Base-by-base conservation (phyloP, 2,329 filamentous ascomycete genomes). In the Aspergillus ochraceoroseus region DNA sequence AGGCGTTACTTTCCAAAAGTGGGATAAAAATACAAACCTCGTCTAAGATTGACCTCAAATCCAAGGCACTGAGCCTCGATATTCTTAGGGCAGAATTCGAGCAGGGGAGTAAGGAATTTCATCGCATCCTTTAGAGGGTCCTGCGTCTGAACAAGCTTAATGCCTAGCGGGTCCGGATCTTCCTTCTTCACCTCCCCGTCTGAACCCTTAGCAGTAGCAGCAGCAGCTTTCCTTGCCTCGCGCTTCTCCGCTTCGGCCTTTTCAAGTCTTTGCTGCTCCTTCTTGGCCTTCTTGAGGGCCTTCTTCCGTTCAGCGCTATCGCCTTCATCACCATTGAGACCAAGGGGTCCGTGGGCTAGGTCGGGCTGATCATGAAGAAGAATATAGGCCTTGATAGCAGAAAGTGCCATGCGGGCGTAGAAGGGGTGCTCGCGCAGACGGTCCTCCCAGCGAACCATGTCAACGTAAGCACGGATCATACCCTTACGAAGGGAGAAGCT, bases 361-460 rank as follows among this genome's bases (percentile, higher is more conserved):
- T 81, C 70, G 1, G 84, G 85, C 48, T 84, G 79, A 55, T 95
- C 90, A 47, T 84, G 74, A 51, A 98, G 74, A 49, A 80, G 72
- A 18, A 94, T 61, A 62, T 95, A 96, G 20, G 94, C 74, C 46
- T 82, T 78, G 46, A 94, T 77, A 4, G 90, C 89, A 38, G 82
- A 80, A 15, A 95, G 71, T 1, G 92, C 90, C 33, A 87, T 85
- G 30, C 87, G 77, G 3, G 84, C 83, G 68, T 86, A 98, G 70
- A 94, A 95, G 1, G 92, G 92, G 62, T 98, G 92, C 55, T 94
- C 85, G 39, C 88, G 82, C 30, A 96, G 68, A 47, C 82, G 80
- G 60, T 98, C 89, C 62, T 96, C 90, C 94, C 92, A 98, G 54
- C 85, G 80, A 32, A 98, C 75, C 87, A 98, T 95, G 55, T 95